A percentile compares a stretch with the other conserved stretches of the same genome.
Evolutionary conservation across 2,329 filamentous ascomycete genomes (phyloP).

Genomic region (Triangularia setosa): DNA sequence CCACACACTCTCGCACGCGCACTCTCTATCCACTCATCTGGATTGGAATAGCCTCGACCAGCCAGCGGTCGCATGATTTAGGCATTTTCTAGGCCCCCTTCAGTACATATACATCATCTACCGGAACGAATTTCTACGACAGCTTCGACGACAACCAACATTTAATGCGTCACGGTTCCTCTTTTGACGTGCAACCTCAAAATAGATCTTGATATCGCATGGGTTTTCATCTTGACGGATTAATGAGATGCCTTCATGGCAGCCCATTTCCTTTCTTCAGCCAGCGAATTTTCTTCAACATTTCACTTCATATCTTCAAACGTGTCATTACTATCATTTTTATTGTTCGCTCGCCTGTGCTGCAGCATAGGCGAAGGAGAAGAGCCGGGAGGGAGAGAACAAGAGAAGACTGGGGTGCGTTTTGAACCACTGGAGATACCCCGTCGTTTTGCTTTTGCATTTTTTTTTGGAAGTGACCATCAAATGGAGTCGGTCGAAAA

Average conservation of each 20-base stretch:
- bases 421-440: constrained; percentile 6
- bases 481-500: neutral
- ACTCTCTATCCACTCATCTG: neutral
- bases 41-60: neutral
- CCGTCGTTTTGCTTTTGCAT: constrained; percentile 3
- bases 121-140: constrained; percentile 3
- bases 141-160: neutral
- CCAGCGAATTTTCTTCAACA: neutral
- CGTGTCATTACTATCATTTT: neutral
- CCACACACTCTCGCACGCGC: neutral
- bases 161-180: constrained; percentile 5
- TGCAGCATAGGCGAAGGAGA: too few relatives aligned
- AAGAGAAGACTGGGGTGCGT: neutral
- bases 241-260: constrained; percentile 1
- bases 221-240: neutral
- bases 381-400: neutral
- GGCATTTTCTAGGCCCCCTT: neutral
- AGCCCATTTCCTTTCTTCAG: neutral
- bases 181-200: constrained; percentile 4
- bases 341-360: neutral
- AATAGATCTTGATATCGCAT: neutral
- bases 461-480: neutral
- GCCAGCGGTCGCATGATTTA: neutral
- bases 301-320: neutral
- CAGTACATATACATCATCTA: neutral